These are phyloP conservation scores for Jimgerdemannia lactiflua DNA, from an alignment of 192 early-diverging fungal genomes.

Conservation along the genomic window DNA sequence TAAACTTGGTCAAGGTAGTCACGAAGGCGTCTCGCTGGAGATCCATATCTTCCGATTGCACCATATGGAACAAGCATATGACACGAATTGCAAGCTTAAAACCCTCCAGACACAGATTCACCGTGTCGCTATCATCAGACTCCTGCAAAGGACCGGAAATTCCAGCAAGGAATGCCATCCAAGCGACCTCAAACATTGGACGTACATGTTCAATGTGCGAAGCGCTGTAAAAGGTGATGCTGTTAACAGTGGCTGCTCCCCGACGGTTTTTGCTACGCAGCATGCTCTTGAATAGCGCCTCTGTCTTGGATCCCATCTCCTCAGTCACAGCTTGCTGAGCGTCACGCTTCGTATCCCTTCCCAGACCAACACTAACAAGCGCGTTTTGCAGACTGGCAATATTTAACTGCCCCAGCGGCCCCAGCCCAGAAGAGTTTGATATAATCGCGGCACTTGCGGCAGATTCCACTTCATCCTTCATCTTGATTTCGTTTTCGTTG, in stretches of 20 bases:
- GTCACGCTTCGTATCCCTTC: conserved; percentile 44
- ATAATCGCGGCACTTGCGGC: conserved; percentile 51
- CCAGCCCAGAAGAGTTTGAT: conserved; percentile 1
- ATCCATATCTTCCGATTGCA: conserved; percentile 64
- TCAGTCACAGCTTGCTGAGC: conserved; percentile 58
- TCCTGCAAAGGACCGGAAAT: conserved; percentile 84
- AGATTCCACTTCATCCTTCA: conserved; percentile 85
- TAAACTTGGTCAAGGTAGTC: conserved; percentile 85
- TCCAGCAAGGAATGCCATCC: conserved; percentile 85
- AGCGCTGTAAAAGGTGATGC: conserved; percentile 55
- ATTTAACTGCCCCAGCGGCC: conserved; percentile 41
- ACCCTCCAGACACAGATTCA: conserved; percentile 71
- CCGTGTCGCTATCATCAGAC: conserved; percentile 68
- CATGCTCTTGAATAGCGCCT: conserved; percentile 66
- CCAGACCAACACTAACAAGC: conserved; percentile 30
- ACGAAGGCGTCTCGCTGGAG: conserved; percentile 92
- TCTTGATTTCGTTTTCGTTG: conserved; percentile 79
- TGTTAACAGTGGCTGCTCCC: conserved; percentile 41
- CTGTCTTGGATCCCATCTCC: conserved; percentile 69
- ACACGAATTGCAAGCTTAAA: conserved; percentile 81
- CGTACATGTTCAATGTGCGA: conserved; percentile 87
- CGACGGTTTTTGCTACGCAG: conserved; percentile 41
- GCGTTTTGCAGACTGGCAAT: conserved; percentile 37
- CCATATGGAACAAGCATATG: conserved; percentile 65
- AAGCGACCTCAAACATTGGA: conserved; percentile 89